Evolutionary conservation across 2,329 filamentous ascomycete genomes (phyloP), one percentile per base, ranked within the genome.

Genomic region (Penicillium sp.): DNA sequence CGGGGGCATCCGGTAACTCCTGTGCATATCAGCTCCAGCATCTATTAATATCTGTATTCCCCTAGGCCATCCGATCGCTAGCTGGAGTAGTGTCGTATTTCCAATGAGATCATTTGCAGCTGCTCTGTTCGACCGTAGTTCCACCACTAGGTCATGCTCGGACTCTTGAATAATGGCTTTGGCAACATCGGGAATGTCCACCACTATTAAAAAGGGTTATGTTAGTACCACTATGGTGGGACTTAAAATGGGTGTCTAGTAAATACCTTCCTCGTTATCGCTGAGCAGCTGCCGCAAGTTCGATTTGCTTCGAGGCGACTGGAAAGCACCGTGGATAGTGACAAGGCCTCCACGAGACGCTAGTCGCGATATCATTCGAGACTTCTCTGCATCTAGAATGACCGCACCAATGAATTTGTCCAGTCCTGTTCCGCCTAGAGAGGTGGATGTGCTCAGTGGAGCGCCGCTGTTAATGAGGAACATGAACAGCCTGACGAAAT

Each of bases 1-100:
- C 13, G 37, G 30, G 20, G 30, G n/a, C 4, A 12, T 23, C 26
- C 5, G 18, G 23, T 18, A 42, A 17, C 15, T 7, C 7, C 15
- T 2, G 15, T 44, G 20, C n/a, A 40, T 23, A 8, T 51, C 39
- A 4, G 37, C 23, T 5, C 47, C 52, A 21, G 39, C 39, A 8
- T 47, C 27, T 10, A 50, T 24, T 17, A 54, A 21, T 4, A 54
- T 46, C 17, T 40, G 23, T 2, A 51, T 23, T 0, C 52, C 52
- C 26, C 34, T 43, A 2, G 42, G 42, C 52, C 52, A 51, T 23
- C 47, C 47, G 13, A 54, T 15, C 3, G 52, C 48, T 4, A 51
- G 18, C 8, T 54, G 30, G 8, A 54, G 39, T 7, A 40, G 8
- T 10, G 39, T 33, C 7, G 10, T 7, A 13, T 10, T 2, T 1